Evolutionary conservation across 2,329 filamentous ascomycete species (phyloP), one percentile per base, ranked within the genome.

Genomic region (Aspergillus ruber): DNA sequence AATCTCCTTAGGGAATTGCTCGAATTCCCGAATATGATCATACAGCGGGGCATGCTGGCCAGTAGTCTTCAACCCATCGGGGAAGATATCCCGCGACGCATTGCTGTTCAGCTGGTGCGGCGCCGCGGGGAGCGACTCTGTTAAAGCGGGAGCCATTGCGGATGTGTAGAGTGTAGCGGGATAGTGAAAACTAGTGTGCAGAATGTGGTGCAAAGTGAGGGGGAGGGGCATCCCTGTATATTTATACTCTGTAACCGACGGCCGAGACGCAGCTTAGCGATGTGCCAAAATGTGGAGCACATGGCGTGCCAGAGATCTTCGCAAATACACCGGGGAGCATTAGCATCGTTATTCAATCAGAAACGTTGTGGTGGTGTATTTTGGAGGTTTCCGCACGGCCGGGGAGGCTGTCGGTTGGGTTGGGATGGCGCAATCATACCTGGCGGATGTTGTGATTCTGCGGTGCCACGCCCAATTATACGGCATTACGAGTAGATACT

Each of bases 41-140:
- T 84, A 84, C 29, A 86, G 66, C 1, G 88, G 87, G 20, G 79
- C 74, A 56, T 87, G 84, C 63, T 91, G 87, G 35, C 87, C 87
- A 0, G 84, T 79, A 17, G 83, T 85, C 60, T 80, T 83, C 58
- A 84, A 73, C 8, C 82, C 81, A 58, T 85, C 82, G 8, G 82
- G 82, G 62, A 84, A 85, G 56, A 81, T 67, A 46, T 69, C 63
- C 42, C 66, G 66, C 27, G 71, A 71, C 29, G 71, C 63, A 46
- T 63, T 59, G 51, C 60, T 56, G 51, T 59, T 56, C 10, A 70
- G 63, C 3, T 65, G 53, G 52, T 73, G 69, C n/a, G 67, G 63
- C 32, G 66, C 61, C 13, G 57, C 58, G 25, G 67, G 67, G n/a
- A 61, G 53, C 21, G 61, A 42, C n/a, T 65, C 57, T 13, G 68